Conservation (phyloP, 441 rosid species). For the Aleurites moluccanus region DNA sequence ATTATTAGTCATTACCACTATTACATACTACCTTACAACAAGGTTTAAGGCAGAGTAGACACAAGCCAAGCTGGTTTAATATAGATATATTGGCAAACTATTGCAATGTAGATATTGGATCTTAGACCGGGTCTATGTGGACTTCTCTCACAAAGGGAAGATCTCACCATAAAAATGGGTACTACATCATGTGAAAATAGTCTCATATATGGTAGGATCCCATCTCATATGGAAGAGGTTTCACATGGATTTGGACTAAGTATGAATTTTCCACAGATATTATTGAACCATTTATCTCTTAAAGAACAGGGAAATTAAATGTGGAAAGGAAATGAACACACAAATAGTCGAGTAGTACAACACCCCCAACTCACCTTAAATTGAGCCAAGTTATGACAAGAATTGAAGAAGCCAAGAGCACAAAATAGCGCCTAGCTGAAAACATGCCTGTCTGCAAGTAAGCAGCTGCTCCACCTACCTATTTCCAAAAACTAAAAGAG, state of each 20-base stretch:
- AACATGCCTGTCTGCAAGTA: conserved; percentile 68
- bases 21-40: background rate
- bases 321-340: background rate
- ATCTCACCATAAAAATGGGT: too few relatives aligned
- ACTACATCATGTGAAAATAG: too few relatives aligned
- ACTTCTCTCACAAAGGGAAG: too few relatives aligned
- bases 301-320: background rate
- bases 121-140: too few relatives aligned
- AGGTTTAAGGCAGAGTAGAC: background rate
- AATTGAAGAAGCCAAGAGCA: conserved; percentile 72
- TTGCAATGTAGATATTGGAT: background rate
- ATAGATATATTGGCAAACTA: background rate
- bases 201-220: too few relatives aligned
- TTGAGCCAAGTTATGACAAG: conserved; percentile 83
- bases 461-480: conserved; percentile 83
- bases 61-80: background rate
- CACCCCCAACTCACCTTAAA: conserved; percentile 51
- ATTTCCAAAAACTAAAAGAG: conserved; percentile 5
- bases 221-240: too few relatives aligned
- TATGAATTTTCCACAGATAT: too few relatives aligned
- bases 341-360: too few relatives aligned
- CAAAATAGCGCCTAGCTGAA: conserved; percentile 45
- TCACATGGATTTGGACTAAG: too few relatives aligned
- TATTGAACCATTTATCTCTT: too few relatives aligned
- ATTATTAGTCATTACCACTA: background rate